Conservation (phyloP, 2,329 filamentous ascomycete genomes). For the Fusarium sp. region DNA sequence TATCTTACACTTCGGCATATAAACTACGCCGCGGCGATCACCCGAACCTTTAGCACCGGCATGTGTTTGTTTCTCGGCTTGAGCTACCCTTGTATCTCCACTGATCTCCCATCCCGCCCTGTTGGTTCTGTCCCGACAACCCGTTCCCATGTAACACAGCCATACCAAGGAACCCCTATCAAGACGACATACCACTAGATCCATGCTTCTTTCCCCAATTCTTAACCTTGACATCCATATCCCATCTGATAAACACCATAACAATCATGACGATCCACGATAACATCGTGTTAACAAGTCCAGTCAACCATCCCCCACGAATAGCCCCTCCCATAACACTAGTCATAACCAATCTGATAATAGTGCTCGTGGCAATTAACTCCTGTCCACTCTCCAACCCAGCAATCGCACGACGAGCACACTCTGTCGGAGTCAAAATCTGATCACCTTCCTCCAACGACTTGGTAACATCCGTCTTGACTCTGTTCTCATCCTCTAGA, state of each 20-base stretch:
- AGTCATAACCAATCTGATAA: slow-evolving; percentile 32
- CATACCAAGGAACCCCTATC: neutral
- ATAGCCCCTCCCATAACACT: slow-evolving; percentile 30
- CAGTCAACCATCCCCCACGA: slow-evolving; percentile 18
- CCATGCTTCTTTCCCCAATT: slow-evolving; percentile 29
- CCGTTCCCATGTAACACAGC: neutral
- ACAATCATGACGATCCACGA: slow-evolving; percentile 33
- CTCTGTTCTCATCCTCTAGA: slow-evolving; percentile 21
- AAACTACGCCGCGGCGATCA: neutral
- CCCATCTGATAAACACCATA: slow-evolving; percentile 33
- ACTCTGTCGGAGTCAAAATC: slow-evolving; percentile 21
- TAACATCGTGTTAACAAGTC: slow-evolving; percentile 21
- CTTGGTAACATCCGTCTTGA: slow-evolving; percentile 32
- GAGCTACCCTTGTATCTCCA: neutral
- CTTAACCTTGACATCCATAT: slow-evolving; percentile 29
- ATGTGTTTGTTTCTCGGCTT: neutral
- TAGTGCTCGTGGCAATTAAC: slow-evolving; percentile 29
- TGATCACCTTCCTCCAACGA: slow-evolving; percentile 30
- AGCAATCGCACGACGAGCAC: slow-evolving; percentile 21
- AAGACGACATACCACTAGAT: slow-evolving; percentile 6
- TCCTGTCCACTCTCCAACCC: slow-evolving; percentile 24
- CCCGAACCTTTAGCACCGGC: no score
- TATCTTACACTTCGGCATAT: neutral
- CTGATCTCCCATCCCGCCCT: neutral
- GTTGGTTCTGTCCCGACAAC: neutral